Evolutionary conservation across 345 rosid species (phyloP).

Genomic region (Salix dunnii): DNA sequence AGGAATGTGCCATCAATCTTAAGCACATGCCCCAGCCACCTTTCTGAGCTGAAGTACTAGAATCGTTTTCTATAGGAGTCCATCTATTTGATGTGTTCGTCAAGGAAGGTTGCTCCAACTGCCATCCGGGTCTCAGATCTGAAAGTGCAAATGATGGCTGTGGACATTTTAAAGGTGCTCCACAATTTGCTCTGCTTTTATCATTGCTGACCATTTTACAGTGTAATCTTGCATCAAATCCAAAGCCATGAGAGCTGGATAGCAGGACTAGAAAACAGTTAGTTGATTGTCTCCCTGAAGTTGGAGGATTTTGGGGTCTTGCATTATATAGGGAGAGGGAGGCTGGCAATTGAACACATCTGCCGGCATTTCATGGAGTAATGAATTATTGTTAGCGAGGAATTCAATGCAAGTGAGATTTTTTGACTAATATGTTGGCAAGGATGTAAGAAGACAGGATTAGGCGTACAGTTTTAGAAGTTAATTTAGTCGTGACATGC

Average conservation of each 20-base stretch:
- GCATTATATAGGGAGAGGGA: neutral
- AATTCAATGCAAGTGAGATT: neutral
- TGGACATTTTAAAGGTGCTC: neutral
- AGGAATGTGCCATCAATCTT: constrained; percentile 53
- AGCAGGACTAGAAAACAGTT: neutral
- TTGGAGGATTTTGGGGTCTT: neutral
- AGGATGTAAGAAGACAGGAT: neutral
- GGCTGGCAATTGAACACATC: neutral
- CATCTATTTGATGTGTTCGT: neutral
- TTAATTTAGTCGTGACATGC: neutral
- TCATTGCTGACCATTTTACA: neutral
- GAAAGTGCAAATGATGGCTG: neutral
- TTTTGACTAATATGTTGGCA: neutral
- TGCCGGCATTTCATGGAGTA: neutral
- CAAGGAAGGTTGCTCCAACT: neutral
- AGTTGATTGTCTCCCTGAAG: neutral
- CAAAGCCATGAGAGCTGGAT: neutral
- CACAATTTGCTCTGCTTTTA: neutral
- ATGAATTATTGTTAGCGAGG: neutral
- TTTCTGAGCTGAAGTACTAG: constrained; percentile 51
- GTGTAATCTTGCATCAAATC: neutral
- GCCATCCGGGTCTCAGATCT: neutral
- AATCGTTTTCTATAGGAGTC: neutral
- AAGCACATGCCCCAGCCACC: constrained; percentile 42
- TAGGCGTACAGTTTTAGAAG: neutral